Percentiles rank a stretch among this genome's conserved stretches.
Evolutionary conservation across 345 rosid species (phyloP).

Genomic region (Populus simonii): DNA sequence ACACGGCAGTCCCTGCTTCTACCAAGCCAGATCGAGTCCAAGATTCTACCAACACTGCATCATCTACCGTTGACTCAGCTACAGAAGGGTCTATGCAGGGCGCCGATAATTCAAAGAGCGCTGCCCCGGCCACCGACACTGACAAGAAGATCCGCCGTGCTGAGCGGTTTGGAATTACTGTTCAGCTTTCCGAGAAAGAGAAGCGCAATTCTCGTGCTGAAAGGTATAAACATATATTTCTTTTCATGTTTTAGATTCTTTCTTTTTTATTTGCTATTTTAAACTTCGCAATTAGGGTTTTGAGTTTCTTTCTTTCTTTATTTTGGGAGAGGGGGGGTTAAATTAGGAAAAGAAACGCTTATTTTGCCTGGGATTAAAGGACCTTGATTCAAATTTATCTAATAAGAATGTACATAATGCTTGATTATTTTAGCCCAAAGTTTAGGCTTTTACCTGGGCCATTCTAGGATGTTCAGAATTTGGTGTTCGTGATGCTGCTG

Average conservation of each 20-base stretch:
- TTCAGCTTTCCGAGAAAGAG: slow-evolving; percentile 76
- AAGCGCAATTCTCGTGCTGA: slow-evolving; percentile 92
- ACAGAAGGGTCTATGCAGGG: slow-evolving; percentile 6
- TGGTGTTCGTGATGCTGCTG: neutral
- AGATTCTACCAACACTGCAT: slow-evolving; percentile 22
- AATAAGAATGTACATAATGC: neutral
- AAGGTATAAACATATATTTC: slow-evolving; percentile 39
- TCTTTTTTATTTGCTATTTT: neutral
- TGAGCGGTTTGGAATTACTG: slow-evolving; percentile 81
- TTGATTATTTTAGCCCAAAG: neutral
- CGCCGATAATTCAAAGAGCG: slow-evolving; percentile 31
- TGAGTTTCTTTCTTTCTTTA: neutral
- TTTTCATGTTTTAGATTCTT: neutral
- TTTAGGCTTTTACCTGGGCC: neutral
- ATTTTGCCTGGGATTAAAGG: neutral
- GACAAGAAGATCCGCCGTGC: slow-evolving; percentile 89
- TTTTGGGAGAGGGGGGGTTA: too few relatives aligned
- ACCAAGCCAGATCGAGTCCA: slow-evolving; percentile 29
- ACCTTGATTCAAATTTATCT: neutral
- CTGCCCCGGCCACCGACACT: slow-evolving; percentile 40
- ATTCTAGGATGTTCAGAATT: neutral
- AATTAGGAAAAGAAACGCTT: too few relatives aligned
- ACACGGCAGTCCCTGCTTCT: neutral
- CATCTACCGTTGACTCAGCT: slow-evolving; percentile 1
- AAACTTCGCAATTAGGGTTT: neutral